phyloP scores from a whole-genome alignment of 1,139 yeast genomes.

The Kluyveromyces sp. region DNA sequence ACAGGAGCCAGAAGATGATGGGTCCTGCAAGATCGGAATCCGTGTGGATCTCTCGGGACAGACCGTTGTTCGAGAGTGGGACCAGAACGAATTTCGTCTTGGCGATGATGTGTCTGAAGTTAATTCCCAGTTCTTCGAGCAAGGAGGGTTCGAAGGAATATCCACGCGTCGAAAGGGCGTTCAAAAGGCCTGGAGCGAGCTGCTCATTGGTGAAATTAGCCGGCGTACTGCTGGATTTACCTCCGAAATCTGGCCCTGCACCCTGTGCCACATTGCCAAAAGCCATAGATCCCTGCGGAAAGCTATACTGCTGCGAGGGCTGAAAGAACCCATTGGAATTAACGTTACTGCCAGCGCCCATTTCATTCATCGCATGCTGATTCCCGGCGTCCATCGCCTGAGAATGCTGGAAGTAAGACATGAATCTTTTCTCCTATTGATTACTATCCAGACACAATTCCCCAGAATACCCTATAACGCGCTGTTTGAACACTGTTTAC shows the following conservation, averaged over 20 bases:
- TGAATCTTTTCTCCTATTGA: not conserved
- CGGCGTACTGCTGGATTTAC: conserved; percentile 25
- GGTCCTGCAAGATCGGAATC: conserved; percentile 97
- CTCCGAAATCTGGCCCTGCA: conserved; percentile 1
- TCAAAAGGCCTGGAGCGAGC: conserved; percentile 69
- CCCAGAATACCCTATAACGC: no score
- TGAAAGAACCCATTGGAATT: conserved; percentile 21
- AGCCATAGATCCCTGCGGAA: conserved; percentile 33
- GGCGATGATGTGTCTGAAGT: conserved; percentile 76
- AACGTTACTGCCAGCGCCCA: conserved; percentile 3
- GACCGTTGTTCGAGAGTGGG: conserved; percentile 51
- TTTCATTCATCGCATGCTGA: no score
- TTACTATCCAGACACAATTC: no score
- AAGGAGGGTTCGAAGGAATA: conserved; percentile 92
- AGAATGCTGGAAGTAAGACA: conserved; percentile 17
- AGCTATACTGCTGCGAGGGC: conserved; percentile 28
- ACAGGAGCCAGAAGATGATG: conserved; percentile 74
- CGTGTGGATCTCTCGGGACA: conserved; percentile 59
- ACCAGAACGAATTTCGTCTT: conserved; percentile 85
- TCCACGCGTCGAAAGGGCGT: conserved; percentile 91
- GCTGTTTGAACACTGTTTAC: no score
- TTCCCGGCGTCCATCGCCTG: not conserved
- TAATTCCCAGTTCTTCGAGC: conserved; percentile 87
- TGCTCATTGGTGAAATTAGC: conserved; percentile 35
- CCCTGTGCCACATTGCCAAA: conserved; percentile 13